Evolutionary conservation across 768 basidiomycete species (phyloP).

Genomic region (Agrocybe praecox): DNA sequence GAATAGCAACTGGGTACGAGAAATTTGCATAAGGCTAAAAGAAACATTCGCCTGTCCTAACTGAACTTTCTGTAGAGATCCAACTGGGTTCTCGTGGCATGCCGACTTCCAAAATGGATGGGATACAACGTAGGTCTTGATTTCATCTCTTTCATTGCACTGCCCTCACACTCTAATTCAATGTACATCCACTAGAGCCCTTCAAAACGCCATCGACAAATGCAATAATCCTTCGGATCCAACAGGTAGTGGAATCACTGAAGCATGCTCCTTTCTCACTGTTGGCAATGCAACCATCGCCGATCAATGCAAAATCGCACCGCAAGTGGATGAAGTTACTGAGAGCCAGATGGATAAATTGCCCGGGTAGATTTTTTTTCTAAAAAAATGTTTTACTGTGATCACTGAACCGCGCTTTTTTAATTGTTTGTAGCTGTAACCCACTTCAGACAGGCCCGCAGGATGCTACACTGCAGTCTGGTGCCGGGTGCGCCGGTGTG

Average conservation of each 20-base stretch:
- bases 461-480: conserved; percentile 35
- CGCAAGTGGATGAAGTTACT: conserved; percentile 30
- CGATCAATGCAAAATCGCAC: conserved; percentile 30
- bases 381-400: too few relatives aligned
- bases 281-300: conserved; percentile 27
- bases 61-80: conserved; percentile 40
- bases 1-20: conserved; percentile 39
- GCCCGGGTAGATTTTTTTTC: conserved; percentile 29
- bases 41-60: neutral
- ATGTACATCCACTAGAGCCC: conserved; percentile 23
- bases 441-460: conserved; percentile 39
- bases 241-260: conserved; percentile 36
- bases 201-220: conserved; percentile 48
- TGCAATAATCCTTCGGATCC: conserved; percentile 42
- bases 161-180: neutral
- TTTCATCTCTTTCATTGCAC: neutral
- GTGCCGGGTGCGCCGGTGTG: conserved; percentile 25
- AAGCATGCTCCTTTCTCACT: conserved; percentile 41
- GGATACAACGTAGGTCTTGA: conserved; percentile 32
- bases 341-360: conserved; percentile 24
- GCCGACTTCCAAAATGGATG: conserved; percentile 55
- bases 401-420: neutral
- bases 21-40: neutral
- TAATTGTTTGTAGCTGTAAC: conserved; percentile 32
- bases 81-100: conserved; percentile 52